Evolutionary conservation across 164 flowering plant genomes (phyloP).

Genomic region (Platanus orientalis): DNA sequence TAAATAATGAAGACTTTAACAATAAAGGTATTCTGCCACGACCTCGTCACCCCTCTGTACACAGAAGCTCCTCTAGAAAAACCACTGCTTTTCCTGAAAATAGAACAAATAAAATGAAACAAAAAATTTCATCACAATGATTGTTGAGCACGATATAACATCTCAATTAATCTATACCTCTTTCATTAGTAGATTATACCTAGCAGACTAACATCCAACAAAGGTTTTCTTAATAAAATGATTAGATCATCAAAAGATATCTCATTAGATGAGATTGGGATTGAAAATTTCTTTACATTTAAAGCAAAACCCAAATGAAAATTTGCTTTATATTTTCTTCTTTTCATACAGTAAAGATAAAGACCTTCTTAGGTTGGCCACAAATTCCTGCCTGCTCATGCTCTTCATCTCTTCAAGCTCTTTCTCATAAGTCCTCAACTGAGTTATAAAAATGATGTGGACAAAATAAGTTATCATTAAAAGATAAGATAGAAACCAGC

Average conservation of each 20-base stretch:
- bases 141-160: no score
- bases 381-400: slow-evolving; percentile 89
- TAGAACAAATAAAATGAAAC: neutral
- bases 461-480: neutral
- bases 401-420: slow-evolving; percentile 86
- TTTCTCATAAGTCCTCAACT: slow-evolving; percentile 67
- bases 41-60: slow-evolving; percentile 95
- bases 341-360: neutral
- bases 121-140: neutral
- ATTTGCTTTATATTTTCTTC: no score
- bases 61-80: slow-evolving; percentile 93
- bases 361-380: slow-evolving; percentile 84
- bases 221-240: no score
- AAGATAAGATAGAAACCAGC: neutral
- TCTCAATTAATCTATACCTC: no score
- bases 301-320: neutral
- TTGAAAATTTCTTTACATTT: neutral
- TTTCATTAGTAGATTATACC: no score
- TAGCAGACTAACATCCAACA: no score
- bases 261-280: neutral
- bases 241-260: no score
- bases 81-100: slow-evolving; percentile 89
- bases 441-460: neutral
- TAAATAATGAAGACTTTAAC: slow-evolving; percentile 28
- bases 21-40: slow-evolving; percentile 12